phyloP scores from a whole-genome alignment of 306 rosid species.

The Vicia villosa region DNA sequence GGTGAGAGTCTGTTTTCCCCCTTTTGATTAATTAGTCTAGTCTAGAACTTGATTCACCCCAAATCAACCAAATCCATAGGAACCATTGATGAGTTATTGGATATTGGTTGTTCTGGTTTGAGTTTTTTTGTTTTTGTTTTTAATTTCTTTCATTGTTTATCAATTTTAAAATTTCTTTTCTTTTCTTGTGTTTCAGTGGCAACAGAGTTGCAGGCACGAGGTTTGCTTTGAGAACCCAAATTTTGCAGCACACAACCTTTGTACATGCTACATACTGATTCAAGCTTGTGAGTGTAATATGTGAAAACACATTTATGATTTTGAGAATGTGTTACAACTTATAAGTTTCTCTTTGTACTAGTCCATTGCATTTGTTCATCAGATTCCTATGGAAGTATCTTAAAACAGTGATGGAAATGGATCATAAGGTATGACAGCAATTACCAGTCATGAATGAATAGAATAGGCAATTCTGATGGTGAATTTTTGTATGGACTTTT shows the following conservation, averaged over 20 bases:
- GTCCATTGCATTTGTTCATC: slow-evolving; percentile 29
- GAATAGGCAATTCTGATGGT: too few relatives aligned
- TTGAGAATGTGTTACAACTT: background rate
- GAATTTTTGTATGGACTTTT: too few relatives aligned
- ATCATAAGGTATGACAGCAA: slow-evolving; percentile 23
- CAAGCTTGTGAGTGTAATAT: slow-evolving; percentile 17
- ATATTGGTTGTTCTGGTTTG: background rate
- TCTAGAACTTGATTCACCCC: background rate
- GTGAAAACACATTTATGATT: slow-evolving; percentile 26
- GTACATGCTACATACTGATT: slow-evolving; percentile 38
- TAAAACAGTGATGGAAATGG: slow-evolving; percentile 1
- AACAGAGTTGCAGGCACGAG: slow-evolving; percentile 51
- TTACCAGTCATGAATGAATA: too few relatives aligned
- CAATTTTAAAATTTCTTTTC: too few relatives aligned
- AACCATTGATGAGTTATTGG: background rate
- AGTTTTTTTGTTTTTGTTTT: too few relatives aligned
- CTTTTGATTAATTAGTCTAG: background rate
- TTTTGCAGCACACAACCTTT: slow-evolving; percentile 26
- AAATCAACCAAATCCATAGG: background rate
- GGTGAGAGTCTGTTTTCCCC: slow-evolving; percentile 36
- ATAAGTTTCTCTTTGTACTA: background rate
- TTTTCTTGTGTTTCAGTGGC: slow-evolving; percentile 55
- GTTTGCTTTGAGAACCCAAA: slow-evolving; percentile 52
- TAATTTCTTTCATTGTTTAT: too few relatives aligned
- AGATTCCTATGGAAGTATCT: slow-evolving; percentile 18